Evolutionary conservation across 768 basidiomycete genomes (phyloP).

Genomic region (Leccinum fibrillosum): DNA sequence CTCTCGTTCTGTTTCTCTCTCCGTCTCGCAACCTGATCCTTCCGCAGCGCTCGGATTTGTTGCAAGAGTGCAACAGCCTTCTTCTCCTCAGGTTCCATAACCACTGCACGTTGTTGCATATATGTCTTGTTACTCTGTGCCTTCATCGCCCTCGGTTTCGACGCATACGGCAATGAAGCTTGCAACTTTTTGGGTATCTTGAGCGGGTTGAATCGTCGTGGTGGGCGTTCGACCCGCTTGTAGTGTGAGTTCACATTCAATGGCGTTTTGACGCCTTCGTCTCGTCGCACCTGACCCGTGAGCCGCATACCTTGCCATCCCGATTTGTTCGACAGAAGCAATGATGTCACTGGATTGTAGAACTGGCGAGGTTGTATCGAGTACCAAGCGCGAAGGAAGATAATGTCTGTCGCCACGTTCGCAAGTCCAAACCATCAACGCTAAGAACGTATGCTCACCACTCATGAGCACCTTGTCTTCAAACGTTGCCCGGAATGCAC

Average conservation of each 20-base stretch:
- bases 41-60: constrained; percentile 88
- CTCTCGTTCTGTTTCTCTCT: constrained; percentile 87
- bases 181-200: constrained; percentile 89
- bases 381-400: constrained; percentile 97
- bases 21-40: constrained; percentile 77
- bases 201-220: constrained; percentile 88
- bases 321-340: constrained; percentile 79
- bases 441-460: constrained; percentile 51
- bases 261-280: constrained; percentile 81
- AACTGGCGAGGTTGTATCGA: constrained; percentile 92
- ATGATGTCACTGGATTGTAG: constrained; percentile 94
- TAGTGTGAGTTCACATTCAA: constrained; percentile 82
- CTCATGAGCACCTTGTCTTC: constrained; percentile 98
- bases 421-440: not conserved
- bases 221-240: constrained; percentile 73
- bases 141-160: constrained; percentile 83
- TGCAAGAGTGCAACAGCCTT: constrained; percentile 87
- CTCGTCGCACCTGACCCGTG: constrained; percentile 89
- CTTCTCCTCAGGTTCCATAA: constrained; percentile 95
- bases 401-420: constrained; percentile 59
- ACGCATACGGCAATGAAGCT: constrained; percentile 84
- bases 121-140: constrained; percentile 78
- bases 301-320: constrained; percentile 93
- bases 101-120: constrained; percentile 90
- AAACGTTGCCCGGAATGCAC: constrained; percentile 93